These are phyloP conservation scores for Toxicodendron radicans DNA, from an alignment of 345 rosid genomes.

Conservation along the genomic window DNA sequence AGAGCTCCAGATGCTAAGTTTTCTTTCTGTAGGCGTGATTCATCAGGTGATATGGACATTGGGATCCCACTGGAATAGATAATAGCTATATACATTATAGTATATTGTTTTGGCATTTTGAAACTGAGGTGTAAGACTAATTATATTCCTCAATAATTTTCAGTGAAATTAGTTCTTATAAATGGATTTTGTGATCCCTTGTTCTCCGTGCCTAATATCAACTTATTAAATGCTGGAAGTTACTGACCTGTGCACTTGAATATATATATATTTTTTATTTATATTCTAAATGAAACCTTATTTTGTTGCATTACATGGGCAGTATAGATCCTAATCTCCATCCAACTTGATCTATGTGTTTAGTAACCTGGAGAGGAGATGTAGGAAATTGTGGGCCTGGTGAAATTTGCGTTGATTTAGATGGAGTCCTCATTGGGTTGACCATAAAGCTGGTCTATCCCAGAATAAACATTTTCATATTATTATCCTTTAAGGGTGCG, in stretches of 20 bases:
- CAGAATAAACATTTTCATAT: not conserved
- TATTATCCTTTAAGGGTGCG: slow-evolving; percentile 6
- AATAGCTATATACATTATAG: too few relatives aligned
- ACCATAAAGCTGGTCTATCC: not conserved
- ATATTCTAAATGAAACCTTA: not conserved
- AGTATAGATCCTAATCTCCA: not conserved
- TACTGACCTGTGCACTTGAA: not conserved
- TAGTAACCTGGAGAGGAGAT: not conserved
- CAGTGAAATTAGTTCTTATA: not conserved
- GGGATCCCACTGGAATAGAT: not conserved
- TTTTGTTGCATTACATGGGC: not conserved
- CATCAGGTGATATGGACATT: not conserved
- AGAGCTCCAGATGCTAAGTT: not conserved
- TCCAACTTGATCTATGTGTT: not conserved
- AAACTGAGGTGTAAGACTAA: slow-evolving; percentile 1
- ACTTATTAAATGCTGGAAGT: not conserved
- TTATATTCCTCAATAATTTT: not conserved
- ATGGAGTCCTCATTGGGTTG: not conserved
- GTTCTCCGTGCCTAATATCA: not conserved
- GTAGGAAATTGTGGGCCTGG: not conserved
- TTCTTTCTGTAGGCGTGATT: not conserved
- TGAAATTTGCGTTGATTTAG: not conserved
- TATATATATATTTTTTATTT: not conserved
- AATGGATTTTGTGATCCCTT: not conserved
- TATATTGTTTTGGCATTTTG: too few relatives aligned